Evolutionary conservation across 129 eudicot genomes (phyloP).

Genomic region (Flaveria linearis): DNA sequence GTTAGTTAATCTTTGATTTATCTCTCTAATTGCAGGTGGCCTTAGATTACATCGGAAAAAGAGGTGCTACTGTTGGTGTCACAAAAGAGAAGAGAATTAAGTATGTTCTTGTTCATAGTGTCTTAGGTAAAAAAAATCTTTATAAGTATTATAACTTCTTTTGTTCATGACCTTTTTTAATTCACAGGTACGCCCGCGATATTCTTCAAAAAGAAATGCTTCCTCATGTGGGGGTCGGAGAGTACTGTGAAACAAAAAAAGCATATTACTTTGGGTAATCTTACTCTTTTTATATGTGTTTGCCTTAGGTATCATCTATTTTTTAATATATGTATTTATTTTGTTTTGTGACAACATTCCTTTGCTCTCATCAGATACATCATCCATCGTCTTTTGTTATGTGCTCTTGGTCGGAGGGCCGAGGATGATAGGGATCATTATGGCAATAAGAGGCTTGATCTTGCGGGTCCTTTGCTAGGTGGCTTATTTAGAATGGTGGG

Average conservation of each 20-base stretch:
- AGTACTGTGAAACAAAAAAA: constrained; percentile 59
- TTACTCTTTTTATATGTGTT: background rate
- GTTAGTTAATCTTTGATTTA: background rate
- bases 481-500: background rate
- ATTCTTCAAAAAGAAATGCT: constrained; percentile 72
- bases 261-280: constrained; percentile 74
- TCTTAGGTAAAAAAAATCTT: background rate
- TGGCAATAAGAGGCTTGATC: constrained; percentile 69
- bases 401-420: constrained; percentile 68
- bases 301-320: background rate
- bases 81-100: constrained; percentile 59
- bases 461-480: constrained; percentile 62
- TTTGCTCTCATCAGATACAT: constrained; percentile 44
- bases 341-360: background rate
- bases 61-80: constrained; percentile 60
- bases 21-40: constrained; percentile 49
- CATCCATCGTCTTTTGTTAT: constrained; percentile 61
- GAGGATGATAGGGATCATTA: constrained; percentile 82
- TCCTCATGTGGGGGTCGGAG: constrained; percentile 79
- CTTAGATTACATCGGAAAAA: constrained; percentile 71
- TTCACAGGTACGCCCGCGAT: constrained; percentile 58
- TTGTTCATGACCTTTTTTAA: background rate
- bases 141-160: background rate
- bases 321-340: background rate
- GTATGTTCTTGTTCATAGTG: constrained; percentile 23